Evolutionary conservation across 352 stramenopile genomes (phyloP).

Genomic region (Phytophthora colocasiae): DNA sequence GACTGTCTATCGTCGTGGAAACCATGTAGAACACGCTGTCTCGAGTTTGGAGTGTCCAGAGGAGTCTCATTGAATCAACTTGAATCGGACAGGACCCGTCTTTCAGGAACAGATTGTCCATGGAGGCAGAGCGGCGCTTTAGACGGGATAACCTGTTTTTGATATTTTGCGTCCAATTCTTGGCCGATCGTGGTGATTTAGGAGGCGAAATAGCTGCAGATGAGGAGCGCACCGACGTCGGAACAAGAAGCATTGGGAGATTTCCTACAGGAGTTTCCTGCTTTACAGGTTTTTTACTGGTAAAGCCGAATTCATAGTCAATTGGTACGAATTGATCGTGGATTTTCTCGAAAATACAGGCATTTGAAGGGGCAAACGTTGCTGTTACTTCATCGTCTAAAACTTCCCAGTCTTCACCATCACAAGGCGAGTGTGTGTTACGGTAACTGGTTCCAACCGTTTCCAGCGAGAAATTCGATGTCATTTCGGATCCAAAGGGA

Average conservation of each 20-base stretch:
- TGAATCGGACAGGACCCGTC: constrained; percentile 81
- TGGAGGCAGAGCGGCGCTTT: constrained; percentile 69
- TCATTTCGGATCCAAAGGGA: constrained; percentile 44
- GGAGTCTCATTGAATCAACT: constrained; percentile 81
- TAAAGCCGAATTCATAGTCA: constrained; percentile 52
- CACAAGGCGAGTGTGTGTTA: constrained; percentile 26
- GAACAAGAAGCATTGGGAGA: constrained; percentile 26
- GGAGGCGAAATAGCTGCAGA: constrained; percentile 13
- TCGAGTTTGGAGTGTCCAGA: constrained; percentile 82
- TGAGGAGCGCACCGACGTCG: constrained; percentile 16
- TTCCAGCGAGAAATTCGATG: constrained; percentile 70
- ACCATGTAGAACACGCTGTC: constrained; percentile 81
- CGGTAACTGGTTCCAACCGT: constrained; percentile 70
- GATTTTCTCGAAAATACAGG: constrained; percentile 43
- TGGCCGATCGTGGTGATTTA: constrained; percentile 43
- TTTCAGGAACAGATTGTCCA: constrained; percentile 77
- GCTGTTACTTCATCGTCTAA: constrained; percentile 36
- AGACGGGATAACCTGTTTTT: constrained; percentile 58
- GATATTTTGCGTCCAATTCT: constrained; percentile 63
- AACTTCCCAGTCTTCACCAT: constrained; percentile 22
- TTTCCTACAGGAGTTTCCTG: constrained; percentile 10
- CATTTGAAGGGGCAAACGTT: constrained; percentile 40
- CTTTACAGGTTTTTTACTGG: constrained; percentile 29
- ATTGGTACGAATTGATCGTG: constrained; percentile 61
- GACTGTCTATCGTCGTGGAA: constrained; percentile 55